These are phyloP conservation scores for Vitis labrusca DNA, from an alignment of 164 flowering plant genomes.

Conservation along the genomic window DNA sequence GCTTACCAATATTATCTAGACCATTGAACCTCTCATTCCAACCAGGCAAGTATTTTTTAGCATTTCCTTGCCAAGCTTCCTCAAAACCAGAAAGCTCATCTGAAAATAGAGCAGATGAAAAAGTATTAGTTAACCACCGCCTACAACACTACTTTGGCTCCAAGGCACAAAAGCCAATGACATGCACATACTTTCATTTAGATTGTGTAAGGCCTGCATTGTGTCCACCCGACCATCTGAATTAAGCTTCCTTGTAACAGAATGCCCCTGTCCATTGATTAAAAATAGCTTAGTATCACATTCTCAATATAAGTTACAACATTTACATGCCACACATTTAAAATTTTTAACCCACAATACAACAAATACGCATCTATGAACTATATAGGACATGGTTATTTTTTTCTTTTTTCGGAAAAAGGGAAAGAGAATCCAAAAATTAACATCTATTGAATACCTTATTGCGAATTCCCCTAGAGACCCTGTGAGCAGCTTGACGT, in stretches of 20 bases:
- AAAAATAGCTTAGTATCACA: background rate
- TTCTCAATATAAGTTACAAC: background rate
- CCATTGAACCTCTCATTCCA: conserved; percentile 39
- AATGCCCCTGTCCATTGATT: conserved; percentile 43
- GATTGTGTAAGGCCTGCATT: conserved; percentile 58
- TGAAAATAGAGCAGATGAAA: conserved; percentile 6
- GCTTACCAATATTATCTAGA: conserved; percentile 33
- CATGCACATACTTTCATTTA: conserved; percentile 46
- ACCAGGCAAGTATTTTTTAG: conserved; percentile 63
- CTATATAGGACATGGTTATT: too few species aligned
- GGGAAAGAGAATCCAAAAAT: too few species aligned
- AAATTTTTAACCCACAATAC: background rate
- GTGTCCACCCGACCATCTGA: conserved; percentile 55
- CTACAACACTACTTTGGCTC: too few species aligned
- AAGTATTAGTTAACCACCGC: too few species aligned
- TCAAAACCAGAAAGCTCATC: conserved; percentile 63
- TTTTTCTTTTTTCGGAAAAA: too few species aligned
- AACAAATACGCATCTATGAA: background rate
- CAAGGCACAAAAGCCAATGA: conserved; percentile 2
- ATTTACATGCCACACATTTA: background rate
- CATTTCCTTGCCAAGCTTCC: conserved; percentile 70
- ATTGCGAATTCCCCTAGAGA: conserved; percentile 49
- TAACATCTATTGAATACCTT: conserved; percentile 32
- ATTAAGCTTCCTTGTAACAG: conserved; percentile 39
- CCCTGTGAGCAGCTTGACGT: conserved; percentile 43